Evolutionary conservation across 179 eudicot genomes (phyloP).

Genomic region (Silene vulgaris): DNA sequence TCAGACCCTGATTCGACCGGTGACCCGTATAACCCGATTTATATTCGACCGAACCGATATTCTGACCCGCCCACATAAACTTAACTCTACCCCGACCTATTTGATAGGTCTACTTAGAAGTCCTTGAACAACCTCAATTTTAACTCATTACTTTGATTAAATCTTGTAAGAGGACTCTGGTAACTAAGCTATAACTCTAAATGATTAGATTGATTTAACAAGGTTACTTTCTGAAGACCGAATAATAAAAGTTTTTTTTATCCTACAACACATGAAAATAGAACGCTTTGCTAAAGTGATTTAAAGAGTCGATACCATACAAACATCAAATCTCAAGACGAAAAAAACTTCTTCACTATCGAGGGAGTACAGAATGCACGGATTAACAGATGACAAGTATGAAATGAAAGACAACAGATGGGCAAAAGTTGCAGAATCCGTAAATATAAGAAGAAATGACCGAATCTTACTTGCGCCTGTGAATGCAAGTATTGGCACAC

Average conservation of each 20-base stretch:
- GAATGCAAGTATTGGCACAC: constrained; percentile 66
- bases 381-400: background rate
- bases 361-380: background rate
- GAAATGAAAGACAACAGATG: background rate
- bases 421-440: background rate
- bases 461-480: constrained; percentile 65
- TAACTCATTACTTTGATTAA: background rate
- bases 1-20: too few species aligned
- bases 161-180: background rate
- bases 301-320: background rate
- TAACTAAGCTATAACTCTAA: background rate
- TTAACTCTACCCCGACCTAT: too few species aligned
- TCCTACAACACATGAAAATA: background rate
- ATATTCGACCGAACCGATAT: too few species aligned
- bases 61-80: too few species aligned
- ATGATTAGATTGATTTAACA: background rate
- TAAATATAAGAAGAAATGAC: background rate
- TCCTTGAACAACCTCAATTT: background rate
- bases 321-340: background rate
- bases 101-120: background rate
- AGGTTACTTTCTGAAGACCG: background rate
- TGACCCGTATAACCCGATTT: too few species aligned
- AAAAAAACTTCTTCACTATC: constrained; percentile 2
- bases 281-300: background rate
- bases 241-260: too few species aligned